These are phyloP conservation scores for Thuja plicata DNA, from an alignment of 83 land plant genomes.

Conservation along the genomic window DNA sequence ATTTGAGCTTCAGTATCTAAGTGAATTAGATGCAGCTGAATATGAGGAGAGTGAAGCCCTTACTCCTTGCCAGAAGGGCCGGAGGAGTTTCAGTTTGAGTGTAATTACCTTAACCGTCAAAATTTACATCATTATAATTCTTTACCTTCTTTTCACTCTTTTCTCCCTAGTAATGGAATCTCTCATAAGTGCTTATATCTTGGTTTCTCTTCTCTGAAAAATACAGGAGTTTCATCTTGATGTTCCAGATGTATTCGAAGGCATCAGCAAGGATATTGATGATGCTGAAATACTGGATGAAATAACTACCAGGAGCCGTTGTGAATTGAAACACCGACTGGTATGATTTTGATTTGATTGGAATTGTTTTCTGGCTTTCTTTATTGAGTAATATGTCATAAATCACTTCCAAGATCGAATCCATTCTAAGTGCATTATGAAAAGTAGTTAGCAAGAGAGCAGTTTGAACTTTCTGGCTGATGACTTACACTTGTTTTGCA, in stretches of 20 bases:
- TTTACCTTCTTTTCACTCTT: no score
- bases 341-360: constrained; percentile 9
- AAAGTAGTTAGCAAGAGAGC: no score
- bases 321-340: constrained; percentile 43
- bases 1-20: constrained; percentile 29
- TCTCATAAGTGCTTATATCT: no score
- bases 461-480: no score
- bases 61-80: neutral
- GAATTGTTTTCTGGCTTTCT: neutral
- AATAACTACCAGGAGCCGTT: constrained; percentile 42
- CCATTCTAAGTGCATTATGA: neutral
- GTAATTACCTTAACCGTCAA: neutral
- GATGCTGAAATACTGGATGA: constrained; percentile 58
- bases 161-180: no score
- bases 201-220: no score
- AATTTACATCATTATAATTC: no score
- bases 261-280: neutral
- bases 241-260: no score
- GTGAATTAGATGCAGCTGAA: constrained; percentile 55
- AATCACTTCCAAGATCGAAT: neutral
- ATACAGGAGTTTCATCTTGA: no score
- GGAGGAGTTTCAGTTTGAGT: neutral
- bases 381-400: neutral
- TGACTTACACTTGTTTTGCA: no score
- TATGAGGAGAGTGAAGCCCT: constrained; percentile 35